Base-by-base conservation (phyloP, 2,329 filamentous ascomycete genomes). In the Lachnellula willkommii region DNA sequence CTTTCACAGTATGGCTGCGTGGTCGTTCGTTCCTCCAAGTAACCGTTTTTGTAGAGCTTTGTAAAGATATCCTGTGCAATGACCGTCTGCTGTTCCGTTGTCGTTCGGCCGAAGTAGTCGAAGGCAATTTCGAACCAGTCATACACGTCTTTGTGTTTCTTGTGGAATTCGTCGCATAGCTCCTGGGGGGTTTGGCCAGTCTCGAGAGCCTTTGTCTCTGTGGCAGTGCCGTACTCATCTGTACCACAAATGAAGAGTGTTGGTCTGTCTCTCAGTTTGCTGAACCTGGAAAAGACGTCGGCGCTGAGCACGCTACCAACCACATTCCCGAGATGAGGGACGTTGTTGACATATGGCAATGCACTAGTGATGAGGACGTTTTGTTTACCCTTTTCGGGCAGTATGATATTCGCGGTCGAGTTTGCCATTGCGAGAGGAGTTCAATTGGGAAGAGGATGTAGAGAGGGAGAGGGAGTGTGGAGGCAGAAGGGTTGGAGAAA, bases 91-190 rank as follows among this genome's bases (percentile, higher is more conserved):
- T 94, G 83, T 53, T 82, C 74, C 17, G 93, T 97, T 3, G 92
- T 90, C 5, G 94, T 97, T 57, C 92, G 87, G 60, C 92, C 94
- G 70, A 97, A 99, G 73, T 92, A 87, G 74, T 97, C 93, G 70
- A 97, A 97, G 56, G 82, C 85, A 68, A 97, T 93, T 69, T 91
- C 84, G 76, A 99, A 99, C 90, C 93, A 96, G 72, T 95, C 83
- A 73, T 97, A 97, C 63, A 96, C 88, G 49, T 88, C 89, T 66
- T 90, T 85, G 75, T 96, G 93, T 57, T 95, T 84, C 66, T 84
- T 84, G 75, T 95, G 89, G 77, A 95, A 96, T 76, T 96, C 95
- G 73, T 89, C 84, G 77, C 93, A 96, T 12, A 97, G 83, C 69
- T 92, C 82, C 66, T 88, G 80, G 22, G 93, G 91, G 12, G 87